These are phyloP conservation scores for Forsythia viridissima DNA, from an alignment of 257 asterid genomes.

Conservation along the genomic window DNA sequence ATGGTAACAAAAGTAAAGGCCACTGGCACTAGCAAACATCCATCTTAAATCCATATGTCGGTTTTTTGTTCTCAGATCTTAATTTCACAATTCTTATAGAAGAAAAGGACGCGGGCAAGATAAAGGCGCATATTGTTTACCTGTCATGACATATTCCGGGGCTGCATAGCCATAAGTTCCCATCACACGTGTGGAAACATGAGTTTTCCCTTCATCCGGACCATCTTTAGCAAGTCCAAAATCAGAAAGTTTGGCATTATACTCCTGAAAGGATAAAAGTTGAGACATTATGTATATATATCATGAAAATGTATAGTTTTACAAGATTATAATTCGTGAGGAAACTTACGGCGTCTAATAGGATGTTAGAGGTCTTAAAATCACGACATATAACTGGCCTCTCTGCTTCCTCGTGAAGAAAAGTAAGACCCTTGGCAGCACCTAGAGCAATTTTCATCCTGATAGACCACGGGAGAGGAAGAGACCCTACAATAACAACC, in stretches of 20 bases:
- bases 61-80: too few species aligned
- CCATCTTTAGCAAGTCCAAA: slow-evolving; percentile 99
- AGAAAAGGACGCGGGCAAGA: not conserved
- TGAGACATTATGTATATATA: not conserved
- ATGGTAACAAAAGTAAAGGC: not conserved
- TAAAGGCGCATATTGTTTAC: slow-evolving; percentile 28
- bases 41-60: too few species aligned
- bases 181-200: slow-evolving; percentile 98
- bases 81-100: too few species aligned
- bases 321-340: slow-evolving; percentile 9
- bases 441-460: slow-evolving; percentile 98
- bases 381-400: slow-evolving; percentile 93
- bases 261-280: slow-evolving; percentile 55
- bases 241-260: slow-evolving; percentile 95
- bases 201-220: slow-evolving; percentile 95
- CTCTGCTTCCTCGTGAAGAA: slow-evolving; percentile 98
- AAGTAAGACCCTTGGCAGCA: slow-evolving; percentile 95
- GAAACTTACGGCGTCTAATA: slow-evolving; percentile 69
- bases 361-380: slow-evolving; percentile 96
- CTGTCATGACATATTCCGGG: slow-evolving; percentile 98
- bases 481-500: slow-evolving; percentile 59
- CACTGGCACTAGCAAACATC: too few species aligned
- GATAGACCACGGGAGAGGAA: slow-evolving; percentile 96
- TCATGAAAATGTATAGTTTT: not conserved
- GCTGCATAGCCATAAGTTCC: slow-evolving; percentile 99